phyloP scores from a whole-genome alignment of 164 flowering plant genomes.

The Macadamia tetraphylla region DNA sequence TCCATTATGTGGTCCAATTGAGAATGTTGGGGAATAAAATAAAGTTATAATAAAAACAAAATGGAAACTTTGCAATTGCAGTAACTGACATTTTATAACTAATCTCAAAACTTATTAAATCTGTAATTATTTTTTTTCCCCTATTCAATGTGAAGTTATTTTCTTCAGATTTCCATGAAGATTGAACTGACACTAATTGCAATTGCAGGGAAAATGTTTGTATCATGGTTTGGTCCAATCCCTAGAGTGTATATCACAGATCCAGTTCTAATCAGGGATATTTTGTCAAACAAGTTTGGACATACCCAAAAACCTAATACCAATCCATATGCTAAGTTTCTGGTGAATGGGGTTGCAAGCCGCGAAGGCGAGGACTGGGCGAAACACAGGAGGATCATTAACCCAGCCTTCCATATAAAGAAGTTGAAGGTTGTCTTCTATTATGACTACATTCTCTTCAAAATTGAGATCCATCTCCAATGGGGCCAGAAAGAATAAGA shows the following conservation, averaged over 20 bases:
- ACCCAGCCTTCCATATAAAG: slow-evolving; percentile 25
- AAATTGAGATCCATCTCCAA: too few relatives aligned
- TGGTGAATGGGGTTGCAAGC: slow-evolving; percentile 10
- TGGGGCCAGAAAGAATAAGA: too few relatives aligned
- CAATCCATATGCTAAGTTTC: slow-evolving; percentile 4
- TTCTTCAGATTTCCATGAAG: neutral
- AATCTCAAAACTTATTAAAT: too few relatives aligned
- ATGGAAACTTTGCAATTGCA: too few relatives aligned
- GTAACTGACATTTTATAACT: too few relatives aligned
- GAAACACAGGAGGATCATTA: slow-evolving; percentile 23
- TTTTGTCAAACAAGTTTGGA: slow-evolving; percentile 9
- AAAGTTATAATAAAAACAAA: too few relatives aligned
- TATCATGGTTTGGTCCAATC: slow-evolving; percentile 9
- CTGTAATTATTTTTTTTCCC: too few relatives aligned
- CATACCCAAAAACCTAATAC: neutral
- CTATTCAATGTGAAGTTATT: neutral
- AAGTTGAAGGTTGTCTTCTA: slow-evolving; percentile 24
- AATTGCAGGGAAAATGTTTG: slow-evolving; percentile 13
- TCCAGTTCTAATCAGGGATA: slow-evolving; percentile 7
- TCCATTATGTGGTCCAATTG: too few relatives aligned
- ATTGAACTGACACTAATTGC: neutral
- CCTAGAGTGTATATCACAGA: slow-evolving; percentile 10
- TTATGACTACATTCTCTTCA: too few relatives aligned
- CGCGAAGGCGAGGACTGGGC: slow-evolving; percentile 25
- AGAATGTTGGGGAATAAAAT: too few relatives aligned